Evolutionary conservation across 768 basidiomycete species (phyloP), one percentile per base, ranked within the genome.

Genomic region (Lepiota brunneoincarnata): DNA sequence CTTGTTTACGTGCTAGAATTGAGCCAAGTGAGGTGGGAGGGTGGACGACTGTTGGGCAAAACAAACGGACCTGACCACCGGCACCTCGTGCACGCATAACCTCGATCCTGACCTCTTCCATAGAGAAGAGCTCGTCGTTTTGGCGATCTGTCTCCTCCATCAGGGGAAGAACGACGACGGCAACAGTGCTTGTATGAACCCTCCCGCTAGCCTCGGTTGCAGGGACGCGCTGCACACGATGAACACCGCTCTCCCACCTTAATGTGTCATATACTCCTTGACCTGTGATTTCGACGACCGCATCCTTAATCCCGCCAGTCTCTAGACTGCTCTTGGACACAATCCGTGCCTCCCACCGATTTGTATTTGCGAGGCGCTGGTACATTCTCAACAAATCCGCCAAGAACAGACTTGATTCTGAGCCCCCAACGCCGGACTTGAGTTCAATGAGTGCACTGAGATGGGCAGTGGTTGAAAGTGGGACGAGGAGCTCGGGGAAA

Each of bases 41-140:
- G 26, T 31, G 49, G 17, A 51, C 36, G 44, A n/a, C 10, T 20
- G 12, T 36, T 20, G 20, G 18, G 39, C 5, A 18, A 28, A 18
- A 39, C 28, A 18, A 9, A 61, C 74, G 49, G 26, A 92, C 92
- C 78, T 97, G 95, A 14, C 97, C 96, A 41, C 97, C 97, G 6
- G 97, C 96, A 21, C 97, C 97, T n/a, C 93, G 77, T 0, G 97
- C 82, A 21, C 97, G 86, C 94, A 98, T 97, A 43, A 97, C 93
- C 67, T 98, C 96, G 3, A 93, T 65, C 60, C 81, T 88, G 26
- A 98, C 83, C 46, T 99, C 97, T 49, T 89, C 88, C 72, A 95
- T 85, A 12, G 75, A 74, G 59, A 92, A 85, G 0, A 95, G 75
- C 15, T 85, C 79, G n/a, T 90, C 82, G 6, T 78, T 71, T 37